Evolutionary conservation across 805 yeast genomes (phyloP).

Genomic region (Schwanniomyces polymorphus): DNA sequence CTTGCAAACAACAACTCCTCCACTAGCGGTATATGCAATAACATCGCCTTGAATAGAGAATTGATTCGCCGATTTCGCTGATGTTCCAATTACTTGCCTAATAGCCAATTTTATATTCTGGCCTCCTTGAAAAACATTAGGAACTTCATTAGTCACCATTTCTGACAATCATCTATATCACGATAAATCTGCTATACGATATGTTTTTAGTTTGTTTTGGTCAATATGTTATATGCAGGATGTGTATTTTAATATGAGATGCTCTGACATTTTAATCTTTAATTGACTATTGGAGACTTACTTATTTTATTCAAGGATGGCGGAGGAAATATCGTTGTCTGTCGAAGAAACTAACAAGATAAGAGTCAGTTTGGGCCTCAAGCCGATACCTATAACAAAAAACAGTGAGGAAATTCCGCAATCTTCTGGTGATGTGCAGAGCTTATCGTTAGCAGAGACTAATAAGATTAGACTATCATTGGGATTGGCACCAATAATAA

Average conservation of each 20-base stretch:
- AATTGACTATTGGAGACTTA: too few species aligned
- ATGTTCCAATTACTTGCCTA: slow-evolving; percentile 40
- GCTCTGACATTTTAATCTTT: not conserved
- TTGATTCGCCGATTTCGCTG: slow-evolving; percentile 43
- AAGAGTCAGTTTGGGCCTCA: slow-evolving; percentile 37
- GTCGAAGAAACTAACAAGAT: slow-evolving; percentile 46
- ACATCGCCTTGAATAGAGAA: slow-evolving; percentile 38
- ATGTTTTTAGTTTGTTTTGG: not conserved
- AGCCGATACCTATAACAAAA: slow-evolving; percentile 28
- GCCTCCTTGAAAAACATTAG: not conserved
- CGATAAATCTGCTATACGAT: not conserved
- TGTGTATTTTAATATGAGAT: not conserved
- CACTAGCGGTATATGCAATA: slow-evolving; percentile 58
- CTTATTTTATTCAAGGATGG: slow-evolving; percentile 6
- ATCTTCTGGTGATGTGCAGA: slow-evolving; percentile 6
- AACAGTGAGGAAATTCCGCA: not conserved
- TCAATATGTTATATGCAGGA: not conserved
- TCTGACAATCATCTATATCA: not conserved
- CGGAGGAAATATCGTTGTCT: slow-evolving; percentile 28
- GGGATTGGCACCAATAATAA: slow-evolving; percentile 54
- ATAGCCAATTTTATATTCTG: slow-evolving; percentile 7
- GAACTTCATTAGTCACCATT: not conserved
- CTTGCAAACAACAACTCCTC: slow-evolving; percentile 55
- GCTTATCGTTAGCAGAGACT: slow-evolving; percentile 52
- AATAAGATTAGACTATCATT: slow-evolving; percentile 50